phyloP scores from a whole-genome alignment of 257 asterid species.

The Solanum rostratum region DNA sequence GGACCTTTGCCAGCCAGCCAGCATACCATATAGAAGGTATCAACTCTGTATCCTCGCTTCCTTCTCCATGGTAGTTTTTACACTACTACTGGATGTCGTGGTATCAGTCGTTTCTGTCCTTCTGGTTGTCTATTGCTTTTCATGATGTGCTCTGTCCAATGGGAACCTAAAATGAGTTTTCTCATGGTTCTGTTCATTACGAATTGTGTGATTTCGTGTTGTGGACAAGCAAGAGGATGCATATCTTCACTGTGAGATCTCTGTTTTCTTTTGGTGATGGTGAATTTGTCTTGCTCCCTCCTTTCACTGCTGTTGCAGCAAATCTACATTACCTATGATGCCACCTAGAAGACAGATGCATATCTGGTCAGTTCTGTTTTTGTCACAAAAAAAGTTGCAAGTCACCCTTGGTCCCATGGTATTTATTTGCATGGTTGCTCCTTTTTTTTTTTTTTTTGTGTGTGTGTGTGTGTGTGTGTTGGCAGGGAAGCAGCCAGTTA shows the following conservation, averaged over 20 bases:
- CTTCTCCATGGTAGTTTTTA: conserved; percentile 38
- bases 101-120: not conserved
- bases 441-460: not conserved
- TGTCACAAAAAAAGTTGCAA: not conserved
- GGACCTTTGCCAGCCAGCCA: conserved; percentile 32
- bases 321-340: not conserved
- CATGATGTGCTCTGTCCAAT: not conserved
- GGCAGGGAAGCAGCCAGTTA: not conserved
- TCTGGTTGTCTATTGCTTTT: not conserved
- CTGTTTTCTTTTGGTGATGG: not conserved
- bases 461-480: no score
- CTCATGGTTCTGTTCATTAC: not conserved
- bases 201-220: not conserved
- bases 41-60: conserved; percentile 51
- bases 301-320: not conserved
- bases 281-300: not conserved
- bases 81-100: not conserved
- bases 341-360: not conserved
- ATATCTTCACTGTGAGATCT: not conserved
- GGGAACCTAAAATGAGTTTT: not conserved
- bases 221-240: not conserved
- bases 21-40: conserved; percentile 52
- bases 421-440: not conserved
- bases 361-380: not conserved
- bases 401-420: not conserved